Percentiles rank a stretch among this genome's conserved stretches.
phyloP scores from a whole-genome alignment of 306 rosid species.

The Pyrus betulifolia region DNA sequence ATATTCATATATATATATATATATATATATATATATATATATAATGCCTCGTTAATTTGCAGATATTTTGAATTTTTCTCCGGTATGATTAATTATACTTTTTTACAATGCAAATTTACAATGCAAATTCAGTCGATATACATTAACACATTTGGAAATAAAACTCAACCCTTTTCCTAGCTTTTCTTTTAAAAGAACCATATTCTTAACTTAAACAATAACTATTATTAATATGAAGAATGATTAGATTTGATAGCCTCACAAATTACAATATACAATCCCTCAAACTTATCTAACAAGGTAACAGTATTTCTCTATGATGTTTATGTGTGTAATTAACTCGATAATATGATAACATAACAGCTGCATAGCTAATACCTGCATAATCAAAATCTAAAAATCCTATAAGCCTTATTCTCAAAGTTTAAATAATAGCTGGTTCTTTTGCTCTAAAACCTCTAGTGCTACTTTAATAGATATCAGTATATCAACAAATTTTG shows the following conservation, averaged over 20 bases:
- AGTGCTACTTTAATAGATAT: not conserved
- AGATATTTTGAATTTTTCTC: not conserved
- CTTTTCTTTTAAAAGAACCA: not conserved
- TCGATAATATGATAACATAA: not conserved
- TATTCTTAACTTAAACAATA: not conserved
- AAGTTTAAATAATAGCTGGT: not conserved
- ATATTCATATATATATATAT: not conserved
- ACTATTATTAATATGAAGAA: not conserved
- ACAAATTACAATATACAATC: not conserved
- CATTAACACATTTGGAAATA: not conserved
- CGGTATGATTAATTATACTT: too few relatives aligned
- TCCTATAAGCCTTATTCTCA: not conserved
- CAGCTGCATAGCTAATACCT: not conserved
- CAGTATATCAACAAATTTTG: not conserved
- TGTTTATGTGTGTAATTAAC: not conserved
- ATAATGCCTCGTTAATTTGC: not conserved
- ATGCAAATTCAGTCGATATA: not conserved
- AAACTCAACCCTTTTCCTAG: not conserved
- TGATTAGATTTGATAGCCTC: not conserved
- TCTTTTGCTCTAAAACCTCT: not conserved
- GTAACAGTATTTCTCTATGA: not conserved
- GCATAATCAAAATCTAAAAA: not conserved
- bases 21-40: too few relatives aligned
- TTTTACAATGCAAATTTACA: not conserved
- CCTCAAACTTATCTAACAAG: not conserved